These are phyloP conservation scores for Teunomyces pallodes DNA, from an alignment of 805 yeast species.

Conservation along the genomic window DNA sequence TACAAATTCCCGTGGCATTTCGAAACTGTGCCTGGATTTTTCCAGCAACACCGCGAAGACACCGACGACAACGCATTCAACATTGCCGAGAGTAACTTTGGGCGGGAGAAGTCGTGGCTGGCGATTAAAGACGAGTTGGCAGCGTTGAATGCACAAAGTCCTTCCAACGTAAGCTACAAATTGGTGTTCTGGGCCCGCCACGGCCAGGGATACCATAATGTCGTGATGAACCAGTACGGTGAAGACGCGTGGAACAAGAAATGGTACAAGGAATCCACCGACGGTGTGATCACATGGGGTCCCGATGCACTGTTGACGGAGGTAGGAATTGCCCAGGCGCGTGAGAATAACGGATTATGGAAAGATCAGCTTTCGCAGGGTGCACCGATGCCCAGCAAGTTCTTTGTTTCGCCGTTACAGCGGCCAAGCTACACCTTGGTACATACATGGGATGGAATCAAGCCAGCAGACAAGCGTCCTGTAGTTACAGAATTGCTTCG, in stretches of 20 bases:
- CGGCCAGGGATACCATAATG: constrained; percentile 69
- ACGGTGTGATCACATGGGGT: constrained; percentile 54
- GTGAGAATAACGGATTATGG: constrained; percentile 46
- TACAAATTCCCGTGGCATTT: constrained; percentile 43
- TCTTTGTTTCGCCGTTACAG: constrained; percentile 62
- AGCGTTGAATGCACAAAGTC: constrained; percentile 33
- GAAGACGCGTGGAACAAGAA: constrained; percentile 53
- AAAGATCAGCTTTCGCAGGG: constrained; percentile 40
- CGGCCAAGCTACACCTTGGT: constrained; percentile 58
- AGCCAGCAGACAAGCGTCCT: constrained; percentile 19
- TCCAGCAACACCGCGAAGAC: constrained; percentile 42
- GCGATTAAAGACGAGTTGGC: constrained; percentile 30
- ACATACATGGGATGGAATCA: constrained; percentile 47
- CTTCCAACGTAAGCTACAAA: constrained; percentile 42
- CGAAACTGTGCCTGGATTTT: constrained; percentile 49
- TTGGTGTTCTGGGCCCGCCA: constrained; percentile 59
- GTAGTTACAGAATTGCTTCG: constrained; percentile 48
- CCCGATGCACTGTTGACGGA: constrained; percentile 62
- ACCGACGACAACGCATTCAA: constrained; percentile 50
- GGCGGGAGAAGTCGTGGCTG: constrained; percentile 43
- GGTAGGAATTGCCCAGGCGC: constrained; percentile 56
- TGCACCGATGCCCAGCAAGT: constrained; percentile 54
- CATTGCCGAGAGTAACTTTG: constrained; percentile 43
- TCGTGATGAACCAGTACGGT: constrained; percentile 54
- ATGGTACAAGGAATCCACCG: constrained; percentile 52